Evolutionary conservation across 1,284 basidiomycete genomes (phyloP).

Genomic region (Melampsora larici-populina): DNA sequence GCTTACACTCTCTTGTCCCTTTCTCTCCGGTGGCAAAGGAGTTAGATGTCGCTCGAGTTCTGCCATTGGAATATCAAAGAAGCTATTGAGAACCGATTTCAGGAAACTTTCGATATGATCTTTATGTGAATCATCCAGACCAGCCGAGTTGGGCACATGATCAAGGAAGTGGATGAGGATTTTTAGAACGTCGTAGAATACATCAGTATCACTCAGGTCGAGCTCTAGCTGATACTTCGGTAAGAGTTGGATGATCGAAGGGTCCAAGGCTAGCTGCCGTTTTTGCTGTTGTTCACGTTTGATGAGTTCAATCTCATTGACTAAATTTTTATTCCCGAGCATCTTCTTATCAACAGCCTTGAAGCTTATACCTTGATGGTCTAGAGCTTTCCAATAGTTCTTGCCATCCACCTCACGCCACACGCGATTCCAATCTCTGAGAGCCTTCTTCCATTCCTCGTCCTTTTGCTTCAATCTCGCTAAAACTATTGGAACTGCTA

Average conservation of each 20-base stretch:
- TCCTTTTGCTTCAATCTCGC: constrained; percentile 87
- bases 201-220: constrained; percentile 15
- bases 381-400: constrained; percentile 95
- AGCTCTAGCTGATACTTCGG: constrained; percentile 38
- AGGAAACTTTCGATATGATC: constrained; percentile 38
- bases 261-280: constrained; percentile 32
- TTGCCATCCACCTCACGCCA: constrained; percentile 96
- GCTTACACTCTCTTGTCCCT: constrained; percentile 13
- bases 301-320: constrained; percentile 78
- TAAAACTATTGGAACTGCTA: constrained; percentile 88
- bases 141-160: constrained; percentile 57
- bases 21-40: constrained; percentile 42
- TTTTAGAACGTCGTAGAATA: constrained; percentile 42
- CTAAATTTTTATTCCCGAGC: constrained; percentile 83
- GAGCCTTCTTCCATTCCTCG: constrained; percentile 92
- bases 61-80: constrained; percentile 33
- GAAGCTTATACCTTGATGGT: constrained; percentile 92
- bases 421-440: constrained; percentile 93
- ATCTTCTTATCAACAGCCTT: constrained; percentile 95
- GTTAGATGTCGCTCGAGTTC: constrained; percentile 42
- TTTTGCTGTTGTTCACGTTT: constrained; percentile 74
- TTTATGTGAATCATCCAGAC: constrained; percentile 31
- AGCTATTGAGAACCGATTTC: constrained; percentile 25
- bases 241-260: constrained; percentile 33
- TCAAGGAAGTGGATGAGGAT: constrained; percentile 37